phyloP scores from a whole-genome alignment of 2,329 filamentous ascomycete genomes.

The Graphiopsis chlorocephala region DNA sequence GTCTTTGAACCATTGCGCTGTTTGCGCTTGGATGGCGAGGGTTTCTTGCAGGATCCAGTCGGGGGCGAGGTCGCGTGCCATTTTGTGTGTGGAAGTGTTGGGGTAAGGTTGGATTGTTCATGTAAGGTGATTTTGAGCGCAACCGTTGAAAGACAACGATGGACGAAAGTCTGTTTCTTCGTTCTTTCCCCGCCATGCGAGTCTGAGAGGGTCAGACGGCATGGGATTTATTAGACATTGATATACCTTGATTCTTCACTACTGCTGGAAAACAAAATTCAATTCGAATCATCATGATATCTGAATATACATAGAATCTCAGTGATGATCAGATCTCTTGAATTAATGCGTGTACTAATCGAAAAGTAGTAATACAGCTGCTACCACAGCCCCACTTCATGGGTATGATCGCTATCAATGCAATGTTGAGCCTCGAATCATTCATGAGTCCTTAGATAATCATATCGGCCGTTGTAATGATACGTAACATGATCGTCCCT shows the following conservation, averaged over 20 bases:
- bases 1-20: slow-evolving; percentile 19
- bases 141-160: background rate
- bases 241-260: too few relatives aligned
- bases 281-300: too few relatives aligned
- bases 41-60: slow-evolving; percentile 33
- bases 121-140: background rate
- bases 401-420: background rate
- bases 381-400: background rate
- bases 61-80: slow-evolving; percentile 28
- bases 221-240: too few relatives aligned
- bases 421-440: background rate
- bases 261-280: too few relatives aligned
- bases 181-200: background rate
- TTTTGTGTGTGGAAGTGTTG: background rate
- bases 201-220: background rate
- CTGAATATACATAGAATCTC: too few relatives aligned
- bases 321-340: too few relatives aligned
- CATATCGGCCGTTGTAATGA: background rate
- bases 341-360: background rate
- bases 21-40: slow-evolving; percentile 27
- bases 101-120: background rate
- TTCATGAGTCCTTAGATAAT: background rate
- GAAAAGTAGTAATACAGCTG: background rate
- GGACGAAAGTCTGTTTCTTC: background rate
- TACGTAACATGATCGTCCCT: background rate